Conservation (phyloP, 108 stramenopile species). For the Discostella pseudostelligera region DNA sequence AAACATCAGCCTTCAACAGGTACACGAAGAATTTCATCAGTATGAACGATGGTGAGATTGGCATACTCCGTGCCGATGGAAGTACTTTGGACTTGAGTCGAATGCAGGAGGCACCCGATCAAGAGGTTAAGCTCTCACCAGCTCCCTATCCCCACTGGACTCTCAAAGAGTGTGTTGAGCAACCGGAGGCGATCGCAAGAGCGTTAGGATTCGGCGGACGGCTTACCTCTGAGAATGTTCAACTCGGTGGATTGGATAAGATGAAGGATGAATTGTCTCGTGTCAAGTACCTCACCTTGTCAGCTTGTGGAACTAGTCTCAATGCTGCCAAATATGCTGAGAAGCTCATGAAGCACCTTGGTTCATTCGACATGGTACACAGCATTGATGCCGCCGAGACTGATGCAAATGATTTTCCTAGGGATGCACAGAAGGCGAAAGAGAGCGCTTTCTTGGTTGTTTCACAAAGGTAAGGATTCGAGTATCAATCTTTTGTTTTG, state of each 20-base stretch:
- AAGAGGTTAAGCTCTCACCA: conserved; percentile 89
- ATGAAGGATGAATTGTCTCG: conserved; percentile 63
- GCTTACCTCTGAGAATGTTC: conserved; percentile 62
- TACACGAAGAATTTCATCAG: conserved; percentile 98
- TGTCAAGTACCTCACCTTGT: conserved; percentile 84
- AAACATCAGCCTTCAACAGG: conserved; percentile 97
- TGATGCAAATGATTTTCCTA: conserved; percentile 82
- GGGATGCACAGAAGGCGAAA: conserved; percentile 36
- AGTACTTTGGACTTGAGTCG: conserved; percentile 86
- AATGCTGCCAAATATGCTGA: conserved; percentile 95
- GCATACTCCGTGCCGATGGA: conserved; percentile 90
- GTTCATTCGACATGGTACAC: conserved; percentile 86
- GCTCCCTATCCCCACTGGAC: conserved; percentile 98
- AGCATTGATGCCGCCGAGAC: conserved; percentile 94
- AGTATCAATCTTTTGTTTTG: too few species aligned
- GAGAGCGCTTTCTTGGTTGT: conserved; percentile 90
- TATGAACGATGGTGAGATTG: conserved; percentile 99
- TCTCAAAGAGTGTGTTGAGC: conserved; percentile 82
- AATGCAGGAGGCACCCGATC: conserved; percentile 89
- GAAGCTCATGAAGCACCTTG: conserved; percentile 96
- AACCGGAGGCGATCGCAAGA: conserved; percentile 72
- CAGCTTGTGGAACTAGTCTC: conserved; percentile 96
- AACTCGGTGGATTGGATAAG: conserved; percentile 87
- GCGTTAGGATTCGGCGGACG: conserved; percentile 91
- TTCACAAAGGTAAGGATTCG: conserved; percentile 66